A percentile compares a stretch with the other conserved stretches of the same genome.
These are phyloP conservation scores for Saccharomycopsis sp. DNA, from an alignment of 805 yeast genomes.

Conservation along the genomic window DNA sequence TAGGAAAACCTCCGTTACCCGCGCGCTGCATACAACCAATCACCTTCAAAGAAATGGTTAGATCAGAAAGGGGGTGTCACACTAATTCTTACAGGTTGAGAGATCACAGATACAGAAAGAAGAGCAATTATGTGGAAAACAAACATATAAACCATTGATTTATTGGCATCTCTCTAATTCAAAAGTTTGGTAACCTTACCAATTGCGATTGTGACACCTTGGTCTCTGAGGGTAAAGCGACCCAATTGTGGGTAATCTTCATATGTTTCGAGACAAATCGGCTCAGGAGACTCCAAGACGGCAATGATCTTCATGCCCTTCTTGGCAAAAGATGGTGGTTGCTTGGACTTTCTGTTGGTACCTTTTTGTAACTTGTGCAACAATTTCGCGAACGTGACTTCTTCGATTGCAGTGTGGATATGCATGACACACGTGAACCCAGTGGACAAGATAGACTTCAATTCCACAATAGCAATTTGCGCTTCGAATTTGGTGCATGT, in stretches of 20 bases:
- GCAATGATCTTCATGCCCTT: conserved; percentile 99
- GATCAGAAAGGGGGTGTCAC: too few species aligned
- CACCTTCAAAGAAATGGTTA: too few species aligned
- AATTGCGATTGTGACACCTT: conserved; percentile 95
- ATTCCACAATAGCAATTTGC: conserved; percentile 92
- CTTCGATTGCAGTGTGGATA: conserved; percentile 96
- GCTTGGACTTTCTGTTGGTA: conserved; percentile 91
- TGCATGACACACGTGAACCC: conserved; percentile 99
- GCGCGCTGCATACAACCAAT: too few species aligned
- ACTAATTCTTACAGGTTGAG: too few species aligned
- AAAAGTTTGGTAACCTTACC: conserved; percentile 92
- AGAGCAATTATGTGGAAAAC: too few species aligned
- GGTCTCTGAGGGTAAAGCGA: conserved; percentile 96
- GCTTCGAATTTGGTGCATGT: conserved; percentile 90
- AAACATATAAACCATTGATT: too few species aligned
- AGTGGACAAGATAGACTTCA: conserved; percentile 85
- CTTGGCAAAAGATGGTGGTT: conserved; percentile 97
- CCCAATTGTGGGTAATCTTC: conserved; percentile 93
- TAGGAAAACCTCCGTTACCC: too few species aligned
- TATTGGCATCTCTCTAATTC: conserved; percentile 29
- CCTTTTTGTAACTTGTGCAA: conserved; percentile 94
- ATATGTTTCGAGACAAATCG: conserved; percentile 91
- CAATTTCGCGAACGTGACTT: conserved; percentile 71
- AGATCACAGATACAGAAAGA: too few species aligned
- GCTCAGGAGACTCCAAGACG: conserved; percentile 71